Conservation (phyloP, 805 yeast genomes). For the Yarrowia keelungensis region DNA sequence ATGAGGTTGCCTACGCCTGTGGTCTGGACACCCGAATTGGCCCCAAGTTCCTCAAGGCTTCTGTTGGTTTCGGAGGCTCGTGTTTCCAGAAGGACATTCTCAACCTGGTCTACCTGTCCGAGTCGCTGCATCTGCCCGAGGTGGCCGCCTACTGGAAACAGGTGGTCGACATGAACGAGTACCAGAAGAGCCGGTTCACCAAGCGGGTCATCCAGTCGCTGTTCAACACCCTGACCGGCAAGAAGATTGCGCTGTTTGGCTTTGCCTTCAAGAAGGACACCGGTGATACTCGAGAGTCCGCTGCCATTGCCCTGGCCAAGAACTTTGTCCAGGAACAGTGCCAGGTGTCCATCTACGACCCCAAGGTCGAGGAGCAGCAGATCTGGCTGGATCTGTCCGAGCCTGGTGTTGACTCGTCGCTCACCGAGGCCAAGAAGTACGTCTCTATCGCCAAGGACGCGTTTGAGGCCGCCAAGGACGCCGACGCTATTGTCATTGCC, state of each 20-base stretch:
- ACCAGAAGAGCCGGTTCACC: slow-evolving; percentile 47
- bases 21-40: slow-evolving; percentile 48
- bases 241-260: slow-evolving; percentile 47
- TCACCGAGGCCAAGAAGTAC: slow-evolving; percentile 43
- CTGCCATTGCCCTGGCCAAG: slow-evolving; percentile 47
- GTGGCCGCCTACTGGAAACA: slow-evolving; percentile 44
- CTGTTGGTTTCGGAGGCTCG: slow-evolving; percentile 49
- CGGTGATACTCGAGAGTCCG: slow-evolving; percentile 48
- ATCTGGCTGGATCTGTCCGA: slow-evolving; percentile 41
- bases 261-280: slow-evolving; percentile 50
- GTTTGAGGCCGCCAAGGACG: slow-evolving; percentile 46
- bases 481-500: slow-evolving; percentile 47
- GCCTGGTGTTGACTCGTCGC: slow-evolving; percentile 35
- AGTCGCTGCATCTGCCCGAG: slow-evolving; percentile 47
- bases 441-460: slow-evolving; percentile 42
- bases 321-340: slow-evolving; percentile 47
- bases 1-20: slow-evolving; percentile 48
- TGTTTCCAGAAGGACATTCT: slow-evolving; percentile 49
- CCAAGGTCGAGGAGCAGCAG: slow-evolving; percentile 48
- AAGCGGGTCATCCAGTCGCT: slow-evolving; percentile 45
- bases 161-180: slow-evolving; percentile 47
- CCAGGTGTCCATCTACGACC: slow-evolving; percentile 47
- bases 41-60: slow-evolving; percentile 47
- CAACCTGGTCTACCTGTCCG: slow-evolving; percentile 47
- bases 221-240: slow-evolving; percentile 47